A percentile compares a stretch with the other conserved stretches of the same genome.
Evolutionary conservation across 2,329 filamentous ascomycete genomes (phyloP).

Genomic region (Tympanopsis confertula): DNA sequence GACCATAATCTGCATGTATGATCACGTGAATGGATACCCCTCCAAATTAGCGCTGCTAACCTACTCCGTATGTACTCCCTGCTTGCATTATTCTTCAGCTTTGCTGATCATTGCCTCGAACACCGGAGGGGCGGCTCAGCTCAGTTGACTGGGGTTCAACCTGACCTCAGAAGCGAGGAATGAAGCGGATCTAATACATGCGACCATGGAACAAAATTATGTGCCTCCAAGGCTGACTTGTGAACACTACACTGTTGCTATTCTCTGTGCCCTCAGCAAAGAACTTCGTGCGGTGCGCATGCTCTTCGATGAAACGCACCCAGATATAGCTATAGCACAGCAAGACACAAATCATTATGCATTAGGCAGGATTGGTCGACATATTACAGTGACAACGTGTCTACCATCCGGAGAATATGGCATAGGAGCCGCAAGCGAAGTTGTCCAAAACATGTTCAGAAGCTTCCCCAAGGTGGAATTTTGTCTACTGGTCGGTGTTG

Average conservation of each 20-base stretch:
- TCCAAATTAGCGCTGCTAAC: no score
- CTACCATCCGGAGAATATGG: constrained; percentile 7
- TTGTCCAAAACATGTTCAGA: constrained; percentile 7
- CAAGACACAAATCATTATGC: constrained; percentile 6
- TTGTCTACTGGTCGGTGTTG: constrained; percentile 7
- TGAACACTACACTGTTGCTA: constrained; percentile 10
- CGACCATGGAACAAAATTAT: no score
- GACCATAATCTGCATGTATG: no score
- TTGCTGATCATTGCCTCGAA: no score
- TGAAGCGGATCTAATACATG: no score
- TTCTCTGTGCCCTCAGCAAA: constrained; percentile 8
- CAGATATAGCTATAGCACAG: constrained; percentile 1
- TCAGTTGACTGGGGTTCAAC: no score
- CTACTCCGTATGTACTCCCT: no score
- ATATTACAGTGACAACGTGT: constrained; percentile 8
- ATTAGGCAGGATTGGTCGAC: constrained; percentile 6
- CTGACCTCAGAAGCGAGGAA: no score
- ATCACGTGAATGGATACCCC: no score
- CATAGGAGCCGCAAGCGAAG: constrained; percentile 7
- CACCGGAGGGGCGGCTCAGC: no score
- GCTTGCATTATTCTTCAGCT: no score
- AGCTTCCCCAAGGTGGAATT: constrained; percentile 7
- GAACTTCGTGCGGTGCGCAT: constrained; percentile 6
- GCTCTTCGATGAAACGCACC: constrained; percentile 7
- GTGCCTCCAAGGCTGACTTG: no score